A percentile compares a stretch with the other conserved stretches of the same genome.
phyloP scores from a whole-genome alignment of 192 early-diverging fungal species.

The Backusella psychrophila region DNA sequence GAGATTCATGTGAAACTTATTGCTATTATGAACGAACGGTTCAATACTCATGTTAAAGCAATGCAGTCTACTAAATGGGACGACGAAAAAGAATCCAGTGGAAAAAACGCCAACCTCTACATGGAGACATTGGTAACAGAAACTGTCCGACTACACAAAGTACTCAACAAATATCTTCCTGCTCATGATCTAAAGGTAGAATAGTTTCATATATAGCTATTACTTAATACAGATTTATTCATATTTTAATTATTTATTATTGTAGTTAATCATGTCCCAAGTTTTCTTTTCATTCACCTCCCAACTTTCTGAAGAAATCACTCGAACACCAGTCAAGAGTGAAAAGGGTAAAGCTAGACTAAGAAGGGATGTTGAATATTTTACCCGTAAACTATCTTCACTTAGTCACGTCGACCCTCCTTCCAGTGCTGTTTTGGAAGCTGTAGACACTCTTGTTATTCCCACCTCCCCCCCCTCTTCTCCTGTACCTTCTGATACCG shows the following conservation, averaged over 20 bases:
- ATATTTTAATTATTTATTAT: neutral
- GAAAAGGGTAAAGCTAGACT: slow-evolving; percentile 69
- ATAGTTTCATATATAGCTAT: neutral
- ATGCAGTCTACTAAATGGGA: slow-evolving; percentile 65
- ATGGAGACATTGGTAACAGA: slow-evolving; percentile 92
- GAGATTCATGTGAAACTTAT: slow-evolving; percentile 92
- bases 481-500: slow-evolving; percentile 5
- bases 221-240: neutral
- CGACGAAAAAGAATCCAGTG: slow-evolving; percentile 19
- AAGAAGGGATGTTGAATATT: slow-evolving; percentile 75
- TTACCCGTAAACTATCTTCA: slow-evolving; percentile 60
- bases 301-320: slow-evolving; percentile 71
- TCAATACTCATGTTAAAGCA: slow-evolving; percentile 71
- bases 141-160: slow-evolving; percentile 86
- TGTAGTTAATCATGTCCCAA: slow-evolving; percentile 67
- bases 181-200: slow-evolving; percentile 64
- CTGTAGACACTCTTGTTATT: slow-evolving; percentile 14
- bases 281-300: slow-evolving; percentile 78
- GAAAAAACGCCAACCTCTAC: slow-evolving; percentile 46
- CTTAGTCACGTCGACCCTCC: slow-evolving; percentile 73
- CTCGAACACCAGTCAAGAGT: slow-evolving; percentile 45
- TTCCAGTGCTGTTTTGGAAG: slow-evolving; percentile 67
- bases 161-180: slow-evolving; percentile 85
- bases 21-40: slow-evolving; percentile 92
- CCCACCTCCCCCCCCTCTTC: neutral